Conservation (phyloP, 352 stramenopile species). For the Phytopythium sindhum region DNA sequence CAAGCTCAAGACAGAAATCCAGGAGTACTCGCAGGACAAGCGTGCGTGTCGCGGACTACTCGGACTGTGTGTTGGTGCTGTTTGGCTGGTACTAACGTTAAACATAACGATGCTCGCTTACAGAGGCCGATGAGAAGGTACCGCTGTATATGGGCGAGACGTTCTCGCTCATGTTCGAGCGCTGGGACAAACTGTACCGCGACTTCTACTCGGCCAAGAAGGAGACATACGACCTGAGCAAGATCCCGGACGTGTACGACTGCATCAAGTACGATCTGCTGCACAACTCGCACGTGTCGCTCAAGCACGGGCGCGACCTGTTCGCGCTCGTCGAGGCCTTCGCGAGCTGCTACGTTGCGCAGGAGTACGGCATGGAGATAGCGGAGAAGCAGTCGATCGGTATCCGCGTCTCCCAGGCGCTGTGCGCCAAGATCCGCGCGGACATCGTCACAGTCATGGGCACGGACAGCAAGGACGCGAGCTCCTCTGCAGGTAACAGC, state of each 20-base stretch:
- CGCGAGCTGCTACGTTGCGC: constrained; percentile 96
- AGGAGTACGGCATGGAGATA: constrained; percentile 93
- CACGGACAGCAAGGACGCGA: constrained; percentile 22
- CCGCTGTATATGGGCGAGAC: constrained; percentile 96
- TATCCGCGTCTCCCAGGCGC: constrained; percentile 93
- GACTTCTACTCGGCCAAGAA: constrained; percentile 93
- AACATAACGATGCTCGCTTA: neutral
- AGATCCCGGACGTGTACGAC: constrained; percentile 98
- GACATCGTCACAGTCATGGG: constrained; percentile 85
- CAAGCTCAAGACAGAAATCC: constrained; percentile 75
- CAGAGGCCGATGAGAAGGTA: constrained; percentile 80
- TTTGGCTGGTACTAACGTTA: constrained; percentile 38
- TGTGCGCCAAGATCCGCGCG: constrained; percentile 98
- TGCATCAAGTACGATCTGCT: constrained; percentile 98
- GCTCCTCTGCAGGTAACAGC: constrained; percentile 15
- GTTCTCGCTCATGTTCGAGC: constrained; percentile 91
- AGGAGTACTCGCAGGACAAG: constrained; percentile 64
- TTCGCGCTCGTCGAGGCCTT: constrained; percentile 94
- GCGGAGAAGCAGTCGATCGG: constrained; percentile 95
- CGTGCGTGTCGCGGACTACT: constrained; percentile 32
- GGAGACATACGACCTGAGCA: constrained; percentile 91
- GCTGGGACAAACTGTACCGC: constrained; percentile 93
- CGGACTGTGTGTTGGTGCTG: neutral
- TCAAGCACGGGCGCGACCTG: constrained; percentile 89
- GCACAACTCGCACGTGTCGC: constrained; percentile 93